Evolutionary conservation across 1,139 yeast species (phyloP), one percentile per base, ranked within the genome.

Genomic region (Geotrichum aggregatum): DNA sequence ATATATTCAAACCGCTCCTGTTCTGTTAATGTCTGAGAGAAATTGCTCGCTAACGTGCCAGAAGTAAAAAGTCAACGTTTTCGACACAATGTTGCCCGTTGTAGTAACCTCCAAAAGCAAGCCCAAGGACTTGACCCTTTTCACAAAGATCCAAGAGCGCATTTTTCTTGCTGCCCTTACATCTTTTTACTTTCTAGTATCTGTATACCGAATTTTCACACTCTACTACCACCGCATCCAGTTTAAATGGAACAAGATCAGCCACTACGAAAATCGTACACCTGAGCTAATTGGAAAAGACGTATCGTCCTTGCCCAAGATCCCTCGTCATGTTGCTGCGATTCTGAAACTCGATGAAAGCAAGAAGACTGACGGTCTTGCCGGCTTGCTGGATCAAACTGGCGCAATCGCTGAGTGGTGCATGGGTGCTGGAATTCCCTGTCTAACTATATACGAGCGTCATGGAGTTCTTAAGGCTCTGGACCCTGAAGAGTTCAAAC

Each of bases 291-390:
- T 92, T 58, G 79, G 95, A 58, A 84, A 84, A 57, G 98, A 94
- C 69, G 89, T 88, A 40, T 74, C 75, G 55, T 77, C 79, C 61
- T 71, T 92, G 55, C 65, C 75, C 47, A 92, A 92, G 67, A 76
- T 89, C 42, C 99, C 99, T 2, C 77, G 77, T 58, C 77, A 86
- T 52, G 63, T 92, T 22, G 84, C 95, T 10, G 81, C 87, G 31
- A 81, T 92, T 16, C 70, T 92, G 56, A 83, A 80, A 59, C 76
- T 83, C 64, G 80, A 81, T 62, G 89, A 82, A 51, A 92, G 84
- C 60, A 94, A 86, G 64, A 89, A 87, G 55, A 96, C 95, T 24
- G 98, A 97, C 1, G 97, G 97, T 1, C 69, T 85, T 44, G 91
- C 85, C 56, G 96, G 95, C 0, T 74, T 94, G 44, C 74, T 91